Evolutionary conservation across 1,284 basidiomycete species (phyloP).

Genomic region (Rhodotorula mucilaginosa): DNA sequence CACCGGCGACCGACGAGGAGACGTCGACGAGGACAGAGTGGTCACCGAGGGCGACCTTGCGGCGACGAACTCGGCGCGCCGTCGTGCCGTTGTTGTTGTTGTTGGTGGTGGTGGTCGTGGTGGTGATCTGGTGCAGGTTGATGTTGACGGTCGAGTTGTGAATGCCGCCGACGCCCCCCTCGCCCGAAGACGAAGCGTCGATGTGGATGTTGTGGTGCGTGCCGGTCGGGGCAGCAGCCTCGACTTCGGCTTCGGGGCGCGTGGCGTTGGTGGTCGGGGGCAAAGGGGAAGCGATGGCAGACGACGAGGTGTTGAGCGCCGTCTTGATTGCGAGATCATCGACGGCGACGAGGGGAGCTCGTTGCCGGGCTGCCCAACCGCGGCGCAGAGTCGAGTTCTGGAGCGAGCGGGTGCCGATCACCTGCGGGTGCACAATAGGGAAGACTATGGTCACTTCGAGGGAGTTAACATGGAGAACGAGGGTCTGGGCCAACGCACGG

Average conservation of each 20-base stretch:
- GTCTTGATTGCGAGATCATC: not conserved
- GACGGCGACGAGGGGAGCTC: not conserved
- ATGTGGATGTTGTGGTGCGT: constrained; percentile 40
- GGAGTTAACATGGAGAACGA: not conserved
- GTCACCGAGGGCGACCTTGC: constrained; percentile 26
- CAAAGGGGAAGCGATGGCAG: not conserved
- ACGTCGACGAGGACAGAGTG: constrained; percentile 38
- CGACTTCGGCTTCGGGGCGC: too few species aligned
- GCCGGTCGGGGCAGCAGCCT: constrained; percentile 4
- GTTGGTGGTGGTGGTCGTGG: not conserved
- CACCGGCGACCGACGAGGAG: constrained; percentile 10
- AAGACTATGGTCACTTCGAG: too few species aligned
- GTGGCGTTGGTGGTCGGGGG: not conserved
- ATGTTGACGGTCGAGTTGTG: constrained; percentile 39
- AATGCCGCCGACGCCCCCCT: constrained; percentile 28
- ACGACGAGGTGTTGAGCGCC: not conserved
- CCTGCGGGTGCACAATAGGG: not conserved
- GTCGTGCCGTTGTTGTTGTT: not conserved
- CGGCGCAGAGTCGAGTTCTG: not conserved
- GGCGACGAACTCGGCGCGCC: constrained; percentile 5
- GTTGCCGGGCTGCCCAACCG: not conserved
- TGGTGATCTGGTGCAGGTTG: constrained; percentile 27
- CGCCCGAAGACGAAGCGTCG: constrained; percentile 30
- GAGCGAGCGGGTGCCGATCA: constrained; percentile 9
- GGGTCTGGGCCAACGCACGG: constrained; percentile 7